Evolutionary conservation across 2,329 filamentous ascomycete species (phyloP).

Genomic region (Colletotrichum plurivorum): DNA sequence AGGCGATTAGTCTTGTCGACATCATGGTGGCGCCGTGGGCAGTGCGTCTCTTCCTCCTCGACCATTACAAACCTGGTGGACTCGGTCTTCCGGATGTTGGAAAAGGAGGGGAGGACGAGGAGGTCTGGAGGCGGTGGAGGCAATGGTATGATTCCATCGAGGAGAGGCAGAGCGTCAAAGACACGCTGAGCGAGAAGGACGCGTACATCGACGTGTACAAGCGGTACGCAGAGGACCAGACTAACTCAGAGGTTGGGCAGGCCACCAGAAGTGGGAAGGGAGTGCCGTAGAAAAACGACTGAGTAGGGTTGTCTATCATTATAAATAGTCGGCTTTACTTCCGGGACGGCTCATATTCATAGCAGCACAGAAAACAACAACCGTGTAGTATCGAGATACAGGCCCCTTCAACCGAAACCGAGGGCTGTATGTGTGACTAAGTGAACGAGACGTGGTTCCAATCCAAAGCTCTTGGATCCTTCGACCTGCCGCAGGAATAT

Average conservation of each 20-base stretch:
- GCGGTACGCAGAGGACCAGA: slow-evolving; percentile 76
- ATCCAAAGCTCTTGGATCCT: neutral
- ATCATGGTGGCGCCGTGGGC: slow-evolving; percentile 81
- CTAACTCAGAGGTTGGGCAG: slow-evolving; percentile 72
- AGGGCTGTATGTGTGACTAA: slow-evolving; percentile 10
- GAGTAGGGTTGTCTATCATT: neutral
- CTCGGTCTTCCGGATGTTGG: slow-evolving; percentile 57
- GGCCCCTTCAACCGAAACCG: neutral
- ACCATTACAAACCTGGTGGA: slow-evolving; percentile 77
- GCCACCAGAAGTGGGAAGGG: slow-evolving; percentile 73
- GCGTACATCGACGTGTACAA: slow-evolving; percentile 79
- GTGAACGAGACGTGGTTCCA: neutral
- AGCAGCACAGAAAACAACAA: neutral
- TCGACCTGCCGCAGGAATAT: slow-evolving; percentile 1
- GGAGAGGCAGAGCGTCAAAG: slow-evolving; percentile 72
- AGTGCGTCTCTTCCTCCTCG: slow-evolving; percentile 79
- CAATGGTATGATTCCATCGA: slow-evolving; percentile 74
- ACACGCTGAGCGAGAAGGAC: slow-evolving; percentile 78
- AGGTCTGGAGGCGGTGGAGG: slow-evolving; percentile 75
- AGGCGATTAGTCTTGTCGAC: slow-evolving; percentile 76
- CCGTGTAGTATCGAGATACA: neutral
- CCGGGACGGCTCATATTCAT: neutral
- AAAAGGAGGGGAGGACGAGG: slow-evolving; percentile 60
- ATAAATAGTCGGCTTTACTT: no score
- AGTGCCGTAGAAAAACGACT: slow-evolving; percentile 63